A percentile compares a stretch with the other conserved stretches of the same genome.
These are phyloP conservation scores for Apiospora arundinis DNA, from an alignment of 2,329 filamentous ascomycete genomes.

Conservation along the genomic window DNA sequence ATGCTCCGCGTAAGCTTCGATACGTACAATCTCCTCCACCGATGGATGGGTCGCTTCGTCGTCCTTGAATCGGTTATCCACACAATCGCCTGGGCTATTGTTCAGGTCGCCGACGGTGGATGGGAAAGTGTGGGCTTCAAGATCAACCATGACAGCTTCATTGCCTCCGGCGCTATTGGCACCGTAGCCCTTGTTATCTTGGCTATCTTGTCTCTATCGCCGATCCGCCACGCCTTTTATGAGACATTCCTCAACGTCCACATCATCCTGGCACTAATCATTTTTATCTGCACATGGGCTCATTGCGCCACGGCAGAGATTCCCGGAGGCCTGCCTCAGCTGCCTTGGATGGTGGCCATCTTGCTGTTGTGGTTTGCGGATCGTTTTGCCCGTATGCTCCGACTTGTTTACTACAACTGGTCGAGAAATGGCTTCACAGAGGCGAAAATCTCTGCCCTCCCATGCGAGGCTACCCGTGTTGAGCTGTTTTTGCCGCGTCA, in stretches of 20 bases:
- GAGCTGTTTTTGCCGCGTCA: conserved; percentile 73
- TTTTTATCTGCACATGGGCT: conserved; percentile 76
- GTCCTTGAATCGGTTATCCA: conserved; percentile 74
- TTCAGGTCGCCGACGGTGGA: conserved; percentile 70
- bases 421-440: conserved; percentile 64
- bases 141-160: conserved; percentile 66
- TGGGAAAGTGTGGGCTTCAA: conserved; percentile 62
- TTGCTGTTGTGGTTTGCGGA: conserved; percentile 81
- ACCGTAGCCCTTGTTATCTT: conserved; percentile 69
- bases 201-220: conserved; percentile 74
- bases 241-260: conserved; percentile 93
- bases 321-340: conserved; percentile 70
- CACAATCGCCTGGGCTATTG: conserved; percentile 75
- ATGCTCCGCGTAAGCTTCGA: conserved; percentile 90
- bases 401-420: conserved; percentile 72
- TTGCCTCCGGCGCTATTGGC: conserved; percentile 68
- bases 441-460: conserved; percentile 70
- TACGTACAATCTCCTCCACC: conserved; percentile 90
- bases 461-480: conserved; percentile 73
- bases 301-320: conserved; percentile 75
- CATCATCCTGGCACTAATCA: conserved; percentile 73
- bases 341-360: conserved; percentile 76
- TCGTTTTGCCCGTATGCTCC: conserved; percentile 66
- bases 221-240: conserved; percentile 92
- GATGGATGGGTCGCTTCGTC: conserved; percentile 81